Conservation (phyloP, 2,329 filamentous ascomycete species). For the Talaromyces funiculosus region DNA sequence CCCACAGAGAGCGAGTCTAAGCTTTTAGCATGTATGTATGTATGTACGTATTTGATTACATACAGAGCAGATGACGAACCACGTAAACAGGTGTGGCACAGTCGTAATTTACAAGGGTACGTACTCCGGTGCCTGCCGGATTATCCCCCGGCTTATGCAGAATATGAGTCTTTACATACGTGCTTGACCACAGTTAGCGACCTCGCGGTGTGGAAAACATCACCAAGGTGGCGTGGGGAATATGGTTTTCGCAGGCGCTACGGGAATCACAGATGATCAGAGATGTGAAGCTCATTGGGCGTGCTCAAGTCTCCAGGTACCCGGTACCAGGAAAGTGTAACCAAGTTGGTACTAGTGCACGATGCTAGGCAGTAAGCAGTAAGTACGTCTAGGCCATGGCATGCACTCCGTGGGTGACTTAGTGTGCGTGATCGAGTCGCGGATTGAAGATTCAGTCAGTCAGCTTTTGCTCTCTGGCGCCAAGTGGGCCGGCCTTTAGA, state of each 20-base stretch:
- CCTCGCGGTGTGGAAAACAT: neutral
- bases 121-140: neutral
- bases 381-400: neutral
- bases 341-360: neutral
- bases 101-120: neutral
- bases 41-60: neutral
- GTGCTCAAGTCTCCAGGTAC: neutral
- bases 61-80: neutral
- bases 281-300: neutral
- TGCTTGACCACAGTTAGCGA: neutral
- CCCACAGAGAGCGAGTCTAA: neutral
- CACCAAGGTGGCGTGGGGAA: neutral
- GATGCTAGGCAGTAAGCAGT: neutral
- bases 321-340: neutral
- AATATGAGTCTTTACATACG: neutral
- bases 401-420: neutral
- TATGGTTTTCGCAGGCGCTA: neutral
- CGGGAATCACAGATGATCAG: neutral
- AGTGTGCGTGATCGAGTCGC: neutral
- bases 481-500: neutral
- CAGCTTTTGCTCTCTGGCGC: neutral
- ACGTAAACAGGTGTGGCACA: neutral
- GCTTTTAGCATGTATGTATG: conserved; percentile 1
- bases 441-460: neutral
- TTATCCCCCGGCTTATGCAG: neutral